These are phyloP conservation scores for Yamadazyma akitaensis DNA, from an alignment of 805 yeast genomes.

Conservation along the genomic window DNA sequence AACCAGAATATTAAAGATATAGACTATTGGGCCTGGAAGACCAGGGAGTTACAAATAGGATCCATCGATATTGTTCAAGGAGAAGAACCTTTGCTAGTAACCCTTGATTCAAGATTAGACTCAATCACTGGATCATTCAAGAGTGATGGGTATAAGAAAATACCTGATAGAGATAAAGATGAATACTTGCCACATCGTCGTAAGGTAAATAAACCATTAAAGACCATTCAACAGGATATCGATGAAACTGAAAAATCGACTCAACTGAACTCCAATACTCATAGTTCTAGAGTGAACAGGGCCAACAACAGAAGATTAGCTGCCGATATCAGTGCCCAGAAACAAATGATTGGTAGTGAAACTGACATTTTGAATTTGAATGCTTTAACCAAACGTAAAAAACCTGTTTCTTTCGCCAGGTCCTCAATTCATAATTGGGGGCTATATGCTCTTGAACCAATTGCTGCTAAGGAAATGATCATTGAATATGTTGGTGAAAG, in stretches of 20 bases:
- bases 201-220: constrained; percentile 63
- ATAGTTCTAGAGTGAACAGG: constrained; percentile 80
- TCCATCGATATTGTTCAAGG: constrained; percentile 19
- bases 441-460: constrained; percentile 89
- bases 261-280: constrained; percentile 46
- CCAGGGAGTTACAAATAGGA: constrained; percentile 26
- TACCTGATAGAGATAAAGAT: constrained; percentile 67
- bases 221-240: constrained; percentile 66
- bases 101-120: constrained; percentile 30
- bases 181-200: constrained; percentile 83
- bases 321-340: constrained; percentile 82
- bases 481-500: constrained; percentile 97
- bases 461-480: constrained; percentile 95
- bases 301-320: constrained; percentile 85
- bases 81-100: constrained; percentile 24
- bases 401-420: constrained; percentile 94
- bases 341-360: constrained; percentile 73
- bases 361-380: constrained; percentile 79
- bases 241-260: constrained; percentile 31
- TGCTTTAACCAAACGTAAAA: constrained; percentile 83
- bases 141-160: constrained; percentile 70
- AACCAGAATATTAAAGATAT: constrained; percentile 29
- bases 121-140: constrained; percentile 59
- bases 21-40: constrained; percentile 69
- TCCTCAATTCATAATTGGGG: constrained; percentile 99